Evolutionary conservation across 2,329 filamentous ascomycete genomes (phyloP).

Genomic region (Fusarium neocosmosporiellum): DNA sequence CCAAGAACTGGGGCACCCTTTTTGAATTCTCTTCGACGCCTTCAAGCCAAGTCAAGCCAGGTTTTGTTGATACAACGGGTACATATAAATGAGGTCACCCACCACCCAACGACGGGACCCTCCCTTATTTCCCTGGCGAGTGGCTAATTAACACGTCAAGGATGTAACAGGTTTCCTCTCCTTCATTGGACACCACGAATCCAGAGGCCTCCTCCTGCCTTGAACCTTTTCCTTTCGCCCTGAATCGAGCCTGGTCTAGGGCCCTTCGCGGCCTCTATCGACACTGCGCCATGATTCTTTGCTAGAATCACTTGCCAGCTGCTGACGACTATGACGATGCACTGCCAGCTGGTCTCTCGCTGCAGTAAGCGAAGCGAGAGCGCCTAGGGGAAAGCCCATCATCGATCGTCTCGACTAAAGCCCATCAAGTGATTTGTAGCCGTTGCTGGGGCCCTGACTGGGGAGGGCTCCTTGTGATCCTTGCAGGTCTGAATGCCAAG

Average conservation of each 20-base stretch:
- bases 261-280: not conserved
- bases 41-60: not conserved
- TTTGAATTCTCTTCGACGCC: slow-evolving; percentile 3
- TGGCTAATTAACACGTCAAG: slow-evolving; percentile 24
- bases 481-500: slow-evolving; percentile 31
- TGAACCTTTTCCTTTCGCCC: not conserved
- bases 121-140: slow-evolving; percentile 25
- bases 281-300: not conserved
- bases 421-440: not conserved
- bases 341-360: not conserved
- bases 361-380: not conserved
- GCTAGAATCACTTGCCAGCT: not conserved
- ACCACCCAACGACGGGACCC: not conserved
- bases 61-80: not conserved
- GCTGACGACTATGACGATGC: not conserved
- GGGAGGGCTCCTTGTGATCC: not conserved
- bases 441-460: not conserved
- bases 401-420: not conserved
- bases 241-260: not conserved
- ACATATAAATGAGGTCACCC: slow-evolving; percentile 20
- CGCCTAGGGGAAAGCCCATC: not conserved
- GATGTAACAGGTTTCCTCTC: slow-evolving; percentile 7
- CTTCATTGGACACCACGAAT: slow-evolving; percentile 6
- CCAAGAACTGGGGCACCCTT: slow-evolving; percentile 12
- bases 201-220: slow-evolving; percentile 29